Evolutionary conservation across 1,139 yeast species (phyloP).

Genomic region (Saccharomycopsis phalli): DNA sequence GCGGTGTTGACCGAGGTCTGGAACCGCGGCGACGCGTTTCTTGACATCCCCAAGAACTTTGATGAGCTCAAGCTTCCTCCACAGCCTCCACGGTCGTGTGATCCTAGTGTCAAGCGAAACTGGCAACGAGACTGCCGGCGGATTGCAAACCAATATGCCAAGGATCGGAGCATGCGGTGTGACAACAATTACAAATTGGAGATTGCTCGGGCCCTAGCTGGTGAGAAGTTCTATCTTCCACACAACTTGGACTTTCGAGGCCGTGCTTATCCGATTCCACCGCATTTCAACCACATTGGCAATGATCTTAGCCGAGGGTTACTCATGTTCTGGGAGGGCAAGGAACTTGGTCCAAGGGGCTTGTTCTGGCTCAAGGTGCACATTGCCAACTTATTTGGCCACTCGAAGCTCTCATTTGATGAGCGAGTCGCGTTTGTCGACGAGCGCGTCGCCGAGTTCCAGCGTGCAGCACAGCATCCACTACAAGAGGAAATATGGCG

Average conservation of each 20-base stretch:
- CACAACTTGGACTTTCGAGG: constrained; percentile 94
- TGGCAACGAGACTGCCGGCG: constrained; percentile 57
- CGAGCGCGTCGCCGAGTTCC: constrained; percentile 50
- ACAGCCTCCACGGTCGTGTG: constrained; percentile 57
- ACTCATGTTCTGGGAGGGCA: constrained; percentile 83
- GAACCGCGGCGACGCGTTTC: constrained; percentile 74
- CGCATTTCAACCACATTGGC: constrained; percentile 75
- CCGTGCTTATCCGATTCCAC: constrained; percentile 89
- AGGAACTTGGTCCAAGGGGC: constrained; percentile 65
- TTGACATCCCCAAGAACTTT: constrained; percentile 61
- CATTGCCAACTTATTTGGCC: constrained; percentile 79
- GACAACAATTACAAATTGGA: constrained; percentile 89
- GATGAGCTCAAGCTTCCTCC: constrained; percentile 51
- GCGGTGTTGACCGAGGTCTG: constrained; percentile 67
- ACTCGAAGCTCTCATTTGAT: constrained; percentile 71
- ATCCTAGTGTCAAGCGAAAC: constrained; percentile 61
- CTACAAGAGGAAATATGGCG: constrained; percentile 69
- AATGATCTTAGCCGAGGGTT: constrained; percentile 85
- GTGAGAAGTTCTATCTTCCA: constrained; percentile 87
- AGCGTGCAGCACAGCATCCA: constrained; percentile 68
- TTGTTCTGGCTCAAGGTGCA: constrained; percentile 86
- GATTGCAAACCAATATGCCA: constrained; percentile 51
- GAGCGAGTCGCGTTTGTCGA: constrained; percentile 73
- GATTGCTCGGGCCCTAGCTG: constrained; percentile 85
- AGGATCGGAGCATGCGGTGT: constrained; percentile 80